Evolutionary conservation across 257 asterid genomes (phyloP), one percentile per base, ranked within the genome.

Genomic region (Plantago elongata): DNA sequence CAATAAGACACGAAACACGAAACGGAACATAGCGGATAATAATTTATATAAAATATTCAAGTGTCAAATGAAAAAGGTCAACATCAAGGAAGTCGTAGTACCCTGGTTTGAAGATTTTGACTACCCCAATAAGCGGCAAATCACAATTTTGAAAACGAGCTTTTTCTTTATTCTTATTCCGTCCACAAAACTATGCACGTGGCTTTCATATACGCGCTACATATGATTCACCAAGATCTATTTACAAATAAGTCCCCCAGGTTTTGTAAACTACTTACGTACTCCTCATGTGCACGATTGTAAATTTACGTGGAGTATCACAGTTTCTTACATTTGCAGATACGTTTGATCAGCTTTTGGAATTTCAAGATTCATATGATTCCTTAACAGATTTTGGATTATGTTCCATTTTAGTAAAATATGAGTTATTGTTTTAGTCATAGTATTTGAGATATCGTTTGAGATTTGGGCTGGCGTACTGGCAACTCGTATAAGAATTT

Each of bases 101-200:
- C 40, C 2, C 40, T 18, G 54, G 65, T 52, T 51, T 50, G 68
- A 51, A 44, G 57, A 48, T 34, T 29, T 75, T 57, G 69, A 69
- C 54, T 60, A 63, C 59, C 61, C 5, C 61, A n/a, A 18, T 9
- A 18, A 38, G 43, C 9, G 12, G 65, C 65, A 54, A 55, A 22
- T 40, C 43, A 17, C 10, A 9, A 30, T 2, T 5, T 37, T 46
- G 27, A 11, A 15, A 48, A 63, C 67, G 42, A 11, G 59, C 17
- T 15, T 14, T 30, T 7, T 8, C 2, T 34, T 27, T 22, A 5
- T 0, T 37, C 13, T 67, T 34, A 34, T 54, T 78, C 80, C 78
- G 76, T 47, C 78, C 80, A 75, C 11, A 65, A 59, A 60, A 61
- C 9, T 51, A 50, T 15, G 27, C 78, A 69, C 76, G 83, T 69